phyloP scores from a whole-genome alignment of 192 early-diverging fungal genomes.

The Coemansia sp. region DNA sequence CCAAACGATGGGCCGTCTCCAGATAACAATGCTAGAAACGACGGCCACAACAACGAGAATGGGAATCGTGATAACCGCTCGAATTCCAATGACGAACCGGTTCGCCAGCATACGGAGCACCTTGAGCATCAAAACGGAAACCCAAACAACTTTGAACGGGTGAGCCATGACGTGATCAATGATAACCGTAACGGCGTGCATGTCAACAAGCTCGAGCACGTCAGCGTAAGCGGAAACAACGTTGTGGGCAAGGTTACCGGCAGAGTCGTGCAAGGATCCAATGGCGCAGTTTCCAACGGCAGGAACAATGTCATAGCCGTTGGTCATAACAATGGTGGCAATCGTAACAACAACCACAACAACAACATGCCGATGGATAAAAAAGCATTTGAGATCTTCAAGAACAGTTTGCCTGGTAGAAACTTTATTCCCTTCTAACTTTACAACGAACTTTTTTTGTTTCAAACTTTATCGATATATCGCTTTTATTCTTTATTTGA shows the following conservation, averaged over 20 bases:
- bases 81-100: conserved; percentile 6
- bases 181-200: conserved; percentile 37
- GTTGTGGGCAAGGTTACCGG: conserved; percentile 19
- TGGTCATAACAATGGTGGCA: background rate
- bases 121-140: conserved; percentile 38
- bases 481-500: background rate
- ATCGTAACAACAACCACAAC: background rate
- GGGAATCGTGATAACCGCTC: background rate
- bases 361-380: conserved; percentile 1
- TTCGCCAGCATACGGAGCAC: conserved; percentile 34
- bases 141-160: conserved; percentile 34
- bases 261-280: conserved; percentile 18
- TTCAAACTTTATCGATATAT: background rate
- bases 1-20: conserved; percentile 3
- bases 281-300: conserved; percentile 29
- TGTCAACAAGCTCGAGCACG: conserved; percentile 34
- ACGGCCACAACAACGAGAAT: background rate
- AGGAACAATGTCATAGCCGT: conserved; percentile 21
- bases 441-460: background rate
- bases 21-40: background rate
- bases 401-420: conserved; percentile 10
- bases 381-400: conserved; percentile 5
- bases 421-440: conserved; percentile 4
- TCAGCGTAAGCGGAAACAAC: conserved; percentile 30
- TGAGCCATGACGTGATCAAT: conserved; percentile 37